A percentile compares a stretch with the other conserved stretches of the same genome.
These are phyloP conservation scores for Solanum tacnaense DNA, from an alignment of 257 asterid genomes.

Conservation along the genomic window DNA sequence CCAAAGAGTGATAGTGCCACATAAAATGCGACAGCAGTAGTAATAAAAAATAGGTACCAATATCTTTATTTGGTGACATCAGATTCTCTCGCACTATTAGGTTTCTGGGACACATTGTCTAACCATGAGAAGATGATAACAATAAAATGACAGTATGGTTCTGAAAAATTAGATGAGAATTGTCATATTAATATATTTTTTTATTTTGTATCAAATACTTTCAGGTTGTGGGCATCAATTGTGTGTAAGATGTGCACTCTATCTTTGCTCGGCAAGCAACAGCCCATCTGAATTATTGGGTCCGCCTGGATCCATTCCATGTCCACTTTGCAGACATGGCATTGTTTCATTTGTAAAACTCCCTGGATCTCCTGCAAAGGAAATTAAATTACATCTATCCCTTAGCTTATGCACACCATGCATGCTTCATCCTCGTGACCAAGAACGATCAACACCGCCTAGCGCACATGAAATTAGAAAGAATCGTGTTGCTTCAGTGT, in stretches of 20 bases:
- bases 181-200: neutral
- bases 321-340: slow-evolving; percentile 86
- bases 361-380: slow-evolving; percentile 60
- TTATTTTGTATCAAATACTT: neutral
- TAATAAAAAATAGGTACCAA: neutral
- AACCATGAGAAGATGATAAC: neutral
- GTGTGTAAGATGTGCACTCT: slow-evolving; percentile 88
- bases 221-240: slow-evolving; percentile 87
- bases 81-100: neutral
- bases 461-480: slow-evolving; percentile 54
- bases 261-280: slow-evolving; percentile 91
- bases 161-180: neutral
- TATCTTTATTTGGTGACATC: neutral
- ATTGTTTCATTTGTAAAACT: slow-evolving; percentile 49
- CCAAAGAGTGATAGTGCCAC: neutral
- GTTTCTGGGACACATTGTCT: neutral
- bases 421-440: slow-evolving; percentile 79
- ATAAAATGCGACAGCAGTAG: neutral
- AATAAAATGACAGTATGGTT: neutral
- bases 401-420: slow-evolving; percentile 86
- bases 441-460: slow-evolving; percentile 36
- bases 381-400: slow-evolving; percentile 48
- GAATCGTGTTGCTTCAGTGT: slow-evolving; percentile 63
- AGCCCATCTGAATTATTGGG: slow-evolving; percentile 48
- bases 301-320: slow-evolving; percentile 81